Evolutionary conservation across 495 filamentous ascomycete genomes (phyloP).

Genomic region (Daldinia decipiens): DNA sequence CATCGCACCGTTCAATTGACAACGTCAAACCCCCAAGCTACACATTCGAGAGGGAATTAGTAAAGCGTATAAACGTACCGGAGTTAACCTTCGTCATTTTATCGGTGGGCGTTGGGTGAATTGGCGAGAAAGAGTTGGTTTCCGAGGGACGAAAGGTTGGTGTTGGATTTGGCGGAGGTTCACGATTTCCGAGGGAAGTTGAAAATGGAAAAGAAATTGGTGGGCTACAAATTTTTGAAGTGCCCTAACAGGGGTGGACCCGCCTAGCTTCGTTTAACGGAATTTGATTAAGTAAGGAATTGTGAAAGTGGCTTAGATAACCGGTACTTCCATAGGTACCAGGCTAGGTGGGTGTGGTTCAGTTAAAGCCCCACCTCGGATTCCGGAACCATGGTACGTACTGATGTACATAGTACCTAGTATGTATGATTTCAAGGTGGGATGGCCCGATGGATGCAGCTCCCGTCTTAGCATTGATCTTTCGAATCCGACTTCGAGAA

Average conservation of each 20-base stretch:
- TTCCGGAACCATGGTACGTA: conserved; percentile 15
- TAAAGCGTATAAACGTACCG: conserved; percentile 49
- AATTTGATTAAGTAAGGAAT: conserved; percentile 22
- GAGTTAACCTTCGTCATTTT: conserved; percentile 69
- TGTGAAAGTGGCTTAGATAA: conserved; percentile 28
- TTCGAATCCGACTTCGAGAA: conserved; percentile 11
- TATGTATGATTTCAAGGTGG: conserved; percentile 38
- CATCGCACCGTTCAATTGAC: conserved; percentile 27
- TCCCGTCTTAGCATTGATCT: conserved; percentile 11
- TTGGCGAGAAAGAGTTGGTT: conserved; percentile 18
- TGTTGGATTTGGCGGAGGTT: conserved; percentile 20
- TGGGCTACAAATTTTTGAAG: conserved; percentile 38
- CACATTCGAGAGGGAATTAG: background rate
- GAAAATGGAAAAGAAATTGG: conserved; percentile 25
- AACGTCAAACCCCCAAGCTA: background rate
- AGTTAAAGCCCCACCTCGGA: background rate
- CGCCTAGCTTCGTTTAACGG: conserved; percentile 14
- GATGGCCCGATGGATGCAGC: conserved; percentile 6
- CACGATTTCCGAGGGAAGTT: conserved; percentile 27
- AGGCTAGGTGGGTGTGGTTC: conserved; percentile 22
- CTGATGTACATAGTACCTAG: too few relatives aligned
- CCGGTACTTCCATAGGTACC: background rate
- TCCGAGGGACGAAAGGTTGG: conserved; percentile 11
- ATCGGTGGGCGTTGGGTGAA: conserved; percentile 49
- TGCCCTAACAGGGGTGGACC: conserved; percentile 36